These are phyloP conservation scores for Mucor mucedo DNA, from an alignment of 371 early-diverging fungal genomes.

Conservation along the genomic window DNA sequence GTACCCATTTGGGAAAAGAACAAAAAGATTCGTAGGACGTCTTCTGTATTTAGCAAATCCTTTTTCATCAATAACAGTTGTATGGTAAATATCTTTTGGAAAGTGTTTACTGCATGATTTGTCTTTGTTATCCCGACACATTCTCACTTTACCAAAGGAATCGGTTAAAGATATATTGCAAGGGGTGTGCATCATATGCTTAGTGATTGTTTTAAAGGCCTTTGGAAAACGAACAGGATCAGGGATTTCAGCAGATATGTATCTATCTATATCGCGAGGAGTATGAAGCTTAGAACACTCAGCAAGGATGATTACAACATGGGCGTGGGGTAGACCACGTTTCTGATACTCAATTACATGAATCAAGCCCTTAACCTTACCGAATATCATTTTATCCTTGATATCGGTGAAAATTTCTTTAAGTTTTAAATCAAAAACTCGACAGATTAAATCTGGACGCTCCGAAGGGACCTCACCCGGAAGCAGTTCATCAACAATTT, in stretches of 20 bases:
- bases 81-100: too few relatives aligned
- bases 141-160: too few relatives aligned
- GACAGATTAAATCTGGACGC: constrained; percentile 21
- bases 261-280: neutral
- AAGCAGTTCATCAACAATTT: constrained; percentile 24
- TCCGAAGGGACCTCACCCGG: constrained; percentile 21
- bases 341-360: constrained; percentile 16
- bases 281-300: neutral
- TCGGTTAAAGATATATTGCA: too few relatives aligned
- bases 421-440: constrained; percentile 34
- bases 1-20: too few relatives aligned
- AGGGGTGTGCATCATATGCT: too few relatives aligned
- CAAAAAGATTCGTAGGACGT: too few relatives aligned
- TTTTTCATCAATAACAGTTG: too few relatives aligned
- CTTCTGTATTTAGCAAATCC: too few relatives aligned
- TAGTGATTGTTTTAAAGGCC: too few relatives aligned
- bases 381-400: constrained; percentile 10
- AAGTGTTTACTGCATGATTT: neutral
- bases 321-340: neutral
- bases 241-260: constrained; percentile 9
- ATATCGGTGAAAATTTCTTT: neutral
- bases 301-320: constrained; percentile 4
- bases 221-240: neutral
- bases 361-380: neutral
- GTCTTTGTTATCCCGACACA: too few relatives aligned